phyloP scores from a whole-genome alignment of 2,329 filamentous ascomycete species.

The Pseudogymnoascus sp. region DNA sequence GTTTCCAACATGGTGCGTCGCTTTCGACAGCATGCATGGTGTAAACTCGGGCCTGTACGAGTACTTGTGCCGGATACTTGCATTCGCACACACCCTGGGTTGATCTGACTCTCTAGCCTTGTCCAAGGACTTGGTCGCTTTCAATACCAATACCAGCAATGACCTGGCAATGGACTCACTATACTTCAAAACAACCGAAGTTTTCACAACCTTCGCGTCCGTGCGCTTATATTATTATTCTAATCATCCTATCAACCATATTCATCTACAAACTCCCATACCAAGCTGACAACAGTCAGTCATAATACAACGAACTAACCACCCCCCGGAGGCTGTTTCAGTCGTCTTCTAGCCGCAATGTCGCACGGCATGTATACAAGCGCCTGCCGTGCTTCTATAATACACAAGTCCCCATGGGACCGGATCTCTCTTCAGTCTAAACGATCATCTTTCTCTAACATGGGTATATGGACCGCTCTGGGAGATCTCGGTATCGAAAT shows the following conservation, averaged over 20 bases:
- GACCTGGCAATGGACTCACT: neutral
- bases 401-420: neutral
- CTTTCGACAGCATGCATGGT: neutral
- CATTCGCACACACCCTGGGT: neutral
- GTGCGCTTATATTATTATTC: neutral
- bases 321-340: neutral
- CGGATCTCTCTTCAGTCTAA: constrained; percentile 15
- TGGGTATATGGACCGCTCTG: constrained; percentile 15
- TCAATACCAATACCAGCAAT: neutral
- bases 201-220: neutral
- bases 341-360: neutral
- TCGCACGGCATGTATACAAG: neutral
- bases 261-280: neutral
- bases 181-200: neutral
- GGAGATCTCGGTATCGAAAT: constrained; percentile 7
- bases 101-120: neutral
- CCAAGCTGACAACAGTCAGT: neutral
- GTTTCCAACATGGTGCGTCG: neutral
- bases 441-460: constrained; percentile 24
- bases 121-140: neutral
- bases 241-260: neutral
- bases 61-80: neutral
- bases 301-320: neutral
- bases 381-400: neutral
- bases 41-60: neutral